A percentile compares a stretch with the other conserved stretches of the same genome.
Evolutionary conservation across 208 protist genomes (phyloP).

Genomic region (Spironucleus salmonicida): DNA sequence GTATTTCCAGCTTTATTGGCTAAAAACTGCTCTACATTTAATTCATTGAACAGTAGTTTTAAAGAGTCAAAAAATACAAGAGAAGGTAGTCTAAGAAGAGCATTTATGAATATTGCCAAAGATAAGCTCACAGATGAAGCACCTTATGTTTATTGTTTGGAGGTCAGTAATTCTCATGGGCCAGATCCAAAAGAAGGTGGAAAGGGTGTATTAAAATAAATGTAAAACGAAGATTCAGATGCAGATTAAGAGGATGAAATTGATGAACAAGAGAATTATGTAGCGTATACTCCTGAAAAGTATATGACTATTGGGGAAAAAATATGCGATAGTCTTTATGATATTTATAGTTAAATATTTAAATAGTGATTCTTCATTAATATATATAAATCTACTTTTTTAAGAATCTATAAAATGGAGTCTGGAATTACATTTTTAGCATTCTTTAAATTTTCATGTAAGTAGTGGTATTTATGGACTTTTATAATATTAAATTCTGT

Average conservation of each 20-base stretch:
- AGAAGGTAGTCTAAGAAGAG: constrained; percentile 4
- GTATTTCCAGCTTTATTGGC: constrained; percentile 8
- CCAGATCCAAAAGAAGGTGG: background rate
- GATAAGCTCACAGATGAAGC: background rate
- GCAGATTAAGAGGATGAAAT: constrained; percentile 6
- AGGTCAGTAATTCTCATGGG: constrained; percentile 9
- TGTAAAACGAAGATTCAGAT: background rate
- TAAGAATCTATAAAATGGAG: too few species aligned
- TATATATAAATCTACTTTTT: too few species aligned
- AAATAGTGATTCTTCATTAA: too few species aligned
- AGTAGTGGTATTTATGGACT: too few species aligned
- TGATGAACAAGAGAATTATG: background rate
- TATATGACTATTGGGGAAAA: constrained; percentile 17
- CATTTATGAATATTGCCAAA: background rate
- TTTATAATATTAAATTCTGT: too few species aligned
- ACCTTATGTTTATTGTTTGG: constrained; percentile 16
- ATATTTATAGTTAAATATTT: constrained; percentile 9
- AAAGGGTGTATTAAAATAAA: background rate
- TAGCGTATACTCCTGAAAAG: constrained; percentile 14
- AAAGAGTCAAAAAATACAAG: background rate
- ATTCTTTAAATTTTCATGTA: too few species aligned
- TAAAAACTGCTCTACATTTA: background rate
- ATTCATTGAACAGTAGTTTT: background rate
- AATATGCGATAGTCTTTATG: constrained; percentile 8
- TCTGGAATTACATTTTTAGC: too few species aligned